These are phyloP conservation scores for Rubia peregrina DNA, from an alignment of 305 asterid genomes.

Conservation along the genomic window DNA sequence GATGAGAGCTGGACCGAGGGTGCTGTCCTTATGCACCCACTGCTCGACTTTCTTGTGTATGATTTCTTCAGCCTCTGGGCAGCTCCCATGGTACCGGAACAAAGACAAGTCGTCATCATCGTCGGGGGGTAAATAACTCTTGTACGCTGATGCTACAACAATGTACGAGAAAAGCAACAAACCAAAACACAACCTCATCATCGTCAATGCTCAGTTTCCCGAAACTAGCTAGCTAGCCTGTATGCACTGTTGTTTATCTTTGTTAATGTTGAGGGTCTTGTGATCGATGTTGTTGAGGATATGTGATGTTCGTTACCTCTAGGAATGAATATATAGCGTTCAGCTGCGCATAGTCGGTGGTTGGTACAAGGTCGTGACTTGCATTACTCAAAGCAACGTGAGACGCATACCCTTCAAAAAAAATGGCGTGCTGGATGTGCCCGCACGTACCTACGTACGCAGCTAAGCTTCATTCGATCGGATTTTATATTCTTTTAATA, in stretches of 20 bases:
- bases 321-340: neutral
- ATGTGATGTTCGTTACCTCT: neutral
- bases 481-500: no score
- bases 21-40: slow-evolving; percentile 56
- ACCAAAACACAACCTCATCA: slow-evolving; percentile 1
- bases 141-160: slow-evolving; percentile 1
- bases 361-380: slow-evolving; percentile 7
- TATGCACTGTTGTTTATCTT: no score
- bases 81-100: slow-evolving; percentile 40
- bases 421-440: neutral
- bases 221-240: neutral
- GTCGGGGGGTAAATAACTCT: neutral
- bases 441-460: neutral
- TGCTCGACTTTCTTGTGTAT: slow-evolving; percentile 33
- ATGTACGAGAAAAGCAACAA: neutral
- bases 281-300: neutral
- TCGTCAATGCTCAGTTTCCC: neutral
- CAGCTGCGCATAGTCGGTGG: neutral
- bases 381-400: slow-evolving; percentile 5
- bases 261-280: neutral
- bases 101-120: slow-evolving; percentile 27
- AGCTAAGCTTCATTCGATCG: neutral
- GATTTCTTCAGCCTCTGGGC: slow-evolving; percentile 54
- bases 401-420: neutral
- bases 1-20: slow-evolving; percentile 70